Evolutionary conservation across 2,329 filamentous ascomycete genomes (phyloP), one percentile per base, ranked within the genome.

Genomic region (Pestalotiopsis sp.): DNA sequence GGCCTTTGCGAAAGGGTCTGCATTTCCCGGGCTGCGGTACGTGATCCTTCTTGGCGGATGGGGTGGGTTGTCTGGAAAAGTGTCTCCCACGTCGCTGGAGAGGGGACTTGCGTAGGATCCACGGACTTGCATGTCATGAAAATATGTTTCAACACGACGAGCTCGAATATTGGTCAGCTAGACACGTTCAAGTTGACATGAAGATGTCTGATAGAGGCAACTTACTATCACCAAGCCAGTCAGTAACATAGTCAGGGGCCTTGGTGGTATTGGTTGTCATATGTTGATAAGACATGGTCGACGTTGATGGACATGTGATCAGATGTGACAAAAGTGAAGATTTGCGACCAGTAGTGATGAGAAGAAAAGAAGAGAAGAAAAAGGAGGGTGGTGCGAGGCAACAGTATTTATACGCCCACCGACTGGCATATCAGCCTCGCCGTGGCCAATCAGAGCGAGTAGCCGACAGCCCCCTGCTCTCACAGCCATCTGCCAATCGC

Each of bases 361-460:
- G 60, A 58, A 56, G 52, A 58, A 59, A 63, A 62, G 31, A 59
- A 66, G 31, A 66, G 27, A 49, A 13, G 45, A 56, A 49, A 66
- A 66, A 36, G 63, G 31, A 62, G 63, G 64, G 63, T 27, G 39
- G 57, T 17, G 57, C 56, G 27, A 63, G 17, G 67, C 31, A 68
- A 61, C 27, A 64, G 45, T 59, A 58, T 66, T 68, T 68, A 68
- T 66, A 31, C 39, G 57, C 39, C 59, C 64, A 63, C 57, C 63
- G 27, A 66, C 57, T 56, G 64, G 31, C 25, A 66, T 57, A 39
- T 58, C 52, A 57, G 64, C 36, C 64, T 49, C 59, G 14, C 23
- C 13, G 63, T 58, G n/a, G 6, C 67, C 67, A 68, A 68, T 68
- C 67, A 66, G 66, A 64, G 52, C 36, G 20, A 20, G 67, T 38